Evolutionary conservation across 768 basidiomycete species (phyloP), one percentile per base, ranked within the genome.

Genomic region (Agrocybe praecox): DNA sequence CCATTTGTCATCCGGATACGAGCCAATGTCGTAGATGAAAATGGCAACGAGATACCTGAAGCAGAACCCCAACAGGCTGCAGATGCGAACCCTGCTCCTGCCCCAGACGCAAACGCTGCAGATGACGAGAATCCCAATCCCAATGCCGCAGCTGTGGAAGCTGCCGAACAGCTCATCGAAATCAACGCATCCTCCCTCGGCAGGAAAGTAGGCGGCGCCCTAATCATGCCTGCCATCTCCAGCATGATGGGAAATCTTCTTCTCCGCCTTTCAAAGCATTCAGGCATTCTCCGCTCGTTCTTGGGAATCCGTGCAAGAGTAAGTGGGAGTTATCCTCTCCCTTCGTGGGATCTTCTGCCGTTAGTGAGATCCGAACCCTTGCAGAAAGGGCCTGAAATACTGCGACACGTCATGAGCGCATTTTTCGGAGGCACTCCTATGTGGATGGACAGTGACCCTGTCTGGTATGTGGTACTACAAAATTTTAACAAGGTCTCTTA

Each of bases 361-460:
- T 12, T 51, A 18, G 9, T 45, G n/a, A 34, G 21, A 29, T 45
- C 34, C 44, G 42, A 22, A 29, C 33, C 49, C 44, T 11, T 53
- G 40, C 22, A 57, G 57, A 21, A 45, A 8, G 32, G 32, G 33
- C 15, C 22, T 8, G 33, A 55, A 48, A n/a, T 68, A 64, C 65
- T 58, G 12, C 59, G 46, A 55, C 62, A 14, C 56, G 54, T 80
- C 0, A 62, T 84, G 60, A 74, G 76, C 32, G 74, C 83, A 8
- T 74, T 83, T 0, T 79, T 79, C 75, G 78, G 82, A 17, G 86
- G 85, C 21, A 82, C 83, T 21, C 76, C 78, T 49, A 77, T 78
- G n/a, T 88, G 87, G 84, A 76, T 80, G 4, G 83, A 84, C 60
- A 79, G 79, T 44, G 90, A 91, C 68, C 90, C 90, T 14, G 86